These are phyloP conservation scores for Fraxinus nigra DNA, from an alignment of 305 asterid species.

Conservation along the genomic window DNA sequence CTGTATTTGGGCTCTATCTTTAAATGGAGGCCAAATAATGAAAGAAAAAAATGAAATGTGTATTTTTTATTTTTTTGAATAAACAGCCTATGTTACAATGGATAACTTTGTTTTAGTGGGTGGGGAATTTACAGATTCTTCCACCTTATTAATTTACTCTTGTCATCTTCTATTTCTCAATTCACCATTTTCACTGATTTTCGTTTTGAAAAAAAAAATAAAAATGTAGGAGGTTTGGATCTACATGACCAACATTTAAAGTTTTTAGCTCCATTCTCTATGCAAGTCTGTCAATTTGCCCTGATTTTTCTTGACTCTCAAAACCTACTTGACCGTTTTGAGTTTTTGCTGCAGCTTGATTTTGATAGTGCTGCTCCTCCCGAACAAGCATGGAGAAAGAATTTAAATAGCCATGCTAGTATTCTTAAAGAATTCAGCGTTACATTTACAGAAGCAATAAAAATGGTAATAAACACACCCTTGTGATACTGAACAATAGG, in stretches of 20 bases:
- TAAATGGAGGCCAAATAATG: neutral
- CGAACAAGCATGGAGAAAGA: slow-evolving; percentile 95
- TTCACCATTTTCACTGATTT: neutral
- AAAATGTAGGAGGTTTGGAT: neutral
- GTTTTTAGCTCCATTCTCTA: neutral
- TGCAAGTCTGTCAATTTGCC: neutral
- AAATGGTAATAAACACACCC: slow-evolving; percentile 59
- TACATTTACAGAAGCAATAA: slow-evolving; percentile 85
- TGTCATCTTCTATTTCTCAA: neutral
- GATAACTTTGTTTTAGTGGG: neutral
- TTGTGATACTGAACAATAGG: neutral
- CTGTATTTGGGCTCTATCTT: neutral
- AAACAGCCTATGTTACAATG: neutral
- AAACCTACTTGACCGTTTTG: neutral
- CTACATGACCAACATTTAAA: neutral
- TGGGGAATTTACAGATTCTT: neutral
- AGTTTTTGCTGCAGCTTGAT: slow-evolving; percentile 58
- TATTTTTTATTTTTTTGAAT: neutral
- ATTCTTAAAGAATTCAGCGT: slow-evolving; percentile 89
- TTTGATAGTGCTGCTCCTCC: slow-evolving; percentile 91
- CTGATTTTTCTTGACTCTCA: neutral
- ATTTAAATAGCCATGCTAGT: slow-evolving; percentile 73
- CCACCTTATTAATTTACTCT: neutral
- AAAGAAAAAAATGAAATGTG: neutral
- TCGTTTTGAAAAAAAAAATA: too few relatives aligned